Conservation (phyloP, 2,329 filamentous ascomycete genomes). For the Pyrenophora tritici-repentis region DNA sequence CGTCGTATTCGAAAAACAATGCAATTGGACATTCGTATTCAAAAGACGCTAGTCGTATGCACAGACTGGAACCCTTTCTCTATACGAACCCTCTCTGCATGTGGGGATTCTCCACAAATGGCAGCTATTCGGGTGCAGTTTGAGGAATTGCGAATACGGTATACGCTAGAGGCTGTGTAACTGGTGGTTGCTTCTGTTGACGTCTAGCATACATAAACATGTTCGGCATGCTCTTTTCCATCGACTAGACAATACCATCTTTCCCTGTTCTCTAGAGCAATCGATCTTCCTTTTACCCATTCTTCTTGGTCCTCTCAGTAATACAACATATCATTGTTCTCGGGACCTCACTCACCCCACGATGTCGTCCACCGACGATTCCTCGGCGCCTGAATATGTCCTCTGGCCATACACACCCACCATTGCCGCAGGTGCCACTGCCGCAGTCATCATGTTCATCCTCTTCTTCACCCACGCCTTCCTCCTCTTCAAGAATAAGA, state of each 20-base stretch:
- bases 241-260: not conserved
- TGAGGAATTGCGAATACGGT: constrained; percentile 1
- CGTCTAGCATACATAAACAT: constrained; percentile 1
- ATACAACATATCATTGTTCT: not conserved
- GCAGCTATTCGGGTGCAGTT: not conserved
- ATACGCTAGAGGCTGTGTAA: not conserved
- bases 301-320: not conserved
- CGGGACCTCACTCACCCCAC: not conserved
- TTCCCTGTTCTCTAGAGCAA: not conserved
- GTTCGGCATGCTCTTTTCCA: not conserved
- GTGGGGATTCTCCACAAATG: no score
- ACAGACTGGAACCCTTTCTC: not conserved
- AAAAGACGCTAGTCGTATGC: constrained; percentile 6
- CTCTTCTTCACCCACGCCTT: constrained; percentile 52
- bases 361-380: constrained; percentile 23
- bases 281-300: not conserved
- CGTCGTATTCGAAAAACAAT: constrained; percentile 1
- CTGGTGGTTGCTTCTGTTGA: not conserved
- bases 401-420: constrained; percentile 53
- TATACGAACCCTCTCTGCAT: not conserved
- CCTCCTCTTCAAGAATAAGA: constrained; percentile 51
- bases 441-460: constrained; percentile 54
- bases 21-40: constrained; percentile 10
- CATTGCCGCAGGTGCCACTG: constrained; percentile 54
- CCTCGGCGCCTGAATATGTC: constrained; percentile 24